Evolutionary conservation across 768 basidiomycete genomes (phyloP).

Genomic region (Kwoniella shandongensis): DNA sequence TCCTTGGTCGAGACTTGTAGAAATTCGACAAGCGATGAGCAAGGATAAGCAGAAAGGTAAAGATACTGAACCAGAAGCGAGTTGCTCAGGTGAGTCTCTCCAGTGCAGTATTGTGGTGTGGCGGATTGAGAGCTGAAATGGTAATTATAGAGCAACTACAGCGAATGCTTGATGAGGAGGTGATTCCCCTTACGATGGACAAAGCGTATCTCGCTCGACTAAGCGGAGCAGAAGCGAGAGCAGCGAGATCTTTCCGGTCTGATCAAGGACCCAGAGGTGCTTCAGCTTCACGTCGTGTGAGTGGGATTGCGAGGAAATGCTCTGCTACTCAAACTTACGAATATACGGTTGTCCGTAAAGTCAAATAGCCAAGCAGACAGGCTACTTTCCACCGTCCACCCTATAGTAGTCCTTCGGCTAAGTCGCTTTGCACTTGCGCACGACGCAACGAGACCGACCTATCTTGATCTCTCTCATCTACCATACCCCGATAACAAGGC

Average conservation of each 20-base stretch:
- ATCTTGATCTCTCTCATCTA: slow-evolving; percentile 12
- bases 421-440: not conserved
- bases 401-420: slow-evolving; percentile 7
- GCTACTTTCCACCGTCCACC: not conserved
- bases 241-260: slow-evolving; percentile 1
- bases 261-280: not conserved
- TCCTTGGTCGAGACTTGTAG: slow-evolving; percentile 7
- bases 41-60: not conserved
- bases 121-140: not conserved
- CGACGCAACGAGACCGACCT: not conserved
- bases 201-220: slow-evolving; percentile 7
- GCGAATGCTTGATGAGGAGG: not conserved
- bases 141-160: not conserved
- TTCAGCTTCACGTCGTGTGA: not conserved
- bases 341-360: not conserved
- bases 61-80: not conserved
- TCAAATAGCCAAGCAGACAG: slow-evolving; percentile 1
- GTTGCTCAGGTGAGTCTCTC: slow-evolving; percentile 2
- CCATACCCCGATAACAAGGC: slow-evolving; percentile 1
- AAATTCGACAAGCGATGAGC: not conserved
- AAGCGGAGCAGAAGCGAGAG: slow-evolving; percentile 1
- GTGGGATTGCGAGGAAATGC: too few relatives aligned
- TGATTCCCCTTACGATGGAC: not conserved
- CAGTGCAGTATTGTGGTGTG: too few relatives aligned
- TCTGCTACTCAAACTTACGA: not conserved